Evolutionary conservation across 2,329 filamentous ascomycete species (phyloP).

Genomic region (Hirsutella rhossiliensis): DNA sequence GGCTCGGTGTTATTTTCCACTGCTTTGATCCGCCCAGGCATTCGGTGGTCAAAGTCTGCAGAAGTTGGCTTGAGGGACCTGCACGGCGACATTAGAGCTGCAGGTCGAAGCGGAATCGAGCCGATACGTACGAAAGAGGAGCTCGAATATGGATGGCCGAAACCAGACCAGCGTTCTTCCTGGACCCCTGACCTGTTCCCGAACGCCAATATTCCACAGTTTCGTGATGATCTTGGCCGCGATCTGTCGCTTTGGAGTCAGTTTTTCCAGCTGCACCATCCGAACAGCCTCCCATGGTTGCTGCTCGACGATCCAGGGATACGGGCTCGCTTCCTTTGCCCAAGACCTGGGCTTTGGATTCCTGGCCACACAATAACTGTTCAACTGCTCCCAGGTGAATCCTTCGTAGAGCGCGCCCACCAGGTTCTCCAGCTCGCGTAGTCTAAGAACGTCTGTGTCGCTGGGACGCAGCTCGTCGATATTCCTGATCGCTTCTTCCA

Average conservation of each 20-base stretch:
- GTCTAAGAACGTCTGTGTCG: constrained; percentile 22
- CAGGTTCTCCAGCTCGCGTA: constrained; percentile 29
- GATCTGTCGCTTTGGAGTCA: constrained; percentile 26
- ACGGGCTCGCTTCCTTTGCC: constrained; percentile 6
- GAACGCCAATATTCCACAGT: constrained; percentile 37
- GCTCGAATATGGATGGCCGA: constrained; percentile 25
- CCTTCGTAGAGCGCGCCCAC: constrained; percentile 24
- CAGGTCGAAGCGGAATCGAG: neutral
- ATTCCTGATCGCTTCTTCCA: constrained; percentile 26
- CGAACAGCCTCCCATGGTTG: constrained; percentile 29
- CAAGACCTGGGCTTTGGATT: neutral
- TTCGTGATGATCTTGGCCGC: constrained; percentile 31
- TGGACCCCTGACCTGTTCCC: constrained; percentile 28
- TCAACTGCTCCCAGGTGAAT: constrained; percentile 35
- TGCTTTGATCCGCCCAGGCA: constrained; percentile 18
- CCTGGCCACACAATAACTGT: constrained; percentile 21
- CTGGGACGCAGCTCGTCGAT: constrained; percentile 36
- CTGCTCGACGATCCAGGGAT: constrained; percentile 29
- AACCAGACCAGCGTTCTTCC: constrained; percentile 29
- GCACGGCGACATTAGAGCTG: neutral
- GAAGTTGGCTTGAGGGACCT: constrained; percentile 10
- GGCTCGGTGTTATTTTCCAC: constrained; percentile 15
- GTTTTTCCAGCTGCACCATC: constrained; percentile 4
- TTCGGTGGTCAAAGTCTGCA: constrained; percentile 16
- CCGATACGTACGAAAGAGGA: constrained; percentile 30